Base-by-base conservation (phyloP, 2,329 filamentous ascomycete species). In the Clarireedia homoeocarpa region DNA sequence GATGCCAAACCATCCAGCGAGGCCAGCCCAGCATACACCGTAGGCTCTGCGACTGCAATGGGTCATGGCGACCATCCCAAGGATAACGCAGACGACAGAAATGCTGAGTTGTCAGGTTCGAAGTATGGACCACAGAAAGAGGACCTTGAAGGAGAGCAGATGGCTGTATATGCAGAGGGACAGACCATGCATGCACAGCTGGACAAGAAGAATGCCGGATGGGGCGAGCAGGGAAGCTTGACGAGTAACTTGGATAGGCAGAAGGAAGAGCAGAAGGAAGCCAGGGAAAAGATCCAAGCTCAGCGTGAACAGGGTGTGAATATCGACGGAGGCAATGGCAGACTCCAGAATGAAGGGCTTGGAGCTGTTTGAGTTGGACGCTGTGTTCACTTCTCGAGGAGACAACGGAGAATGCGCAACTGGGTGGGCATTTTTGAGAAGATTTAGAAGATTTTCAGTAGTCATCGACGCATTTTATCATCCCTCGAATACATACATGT, bases 91-190 rank as follows among this genome's bases (percentile, higher is more conserved):
- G 62, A 67, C 45, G 61, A 66, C 15, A 64, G 62, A 40, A 65
- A 65, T 59, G 65, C 50, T 26, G 60, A 53, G 1, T 45, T 65
- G 4, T 55, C 66, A n/a, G 56, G 57, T 7, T 61, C 61, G 2
- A 63, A 62, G 50, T 12, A 65, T 12, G 67, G 67, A 24, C 63
- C 63, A 20, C 67, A 66, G 49, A 57, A 67, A 7, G 67, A 67
- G 45, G 67, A 69, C 56, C 54, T 69, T 1, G 61, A 68, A 3
- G 66, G 66, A n/a, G 67, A 69, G 26, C 62, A 67, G 53, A 67
- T 68, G 65, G 39, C 60, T 20, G 62, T 62, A n/a, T 12, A 61
- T 1, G 65, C 63, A 20, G 66, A 69, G 57, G 66, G 67, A 59
- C 56, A 67, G 17, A 62, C 68, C 6, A 68, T 69, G 65, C 42